Base-by-base conservation (phyloP, 345 rosid species). In the Rhodomyrtus tomentosa region DNA sequence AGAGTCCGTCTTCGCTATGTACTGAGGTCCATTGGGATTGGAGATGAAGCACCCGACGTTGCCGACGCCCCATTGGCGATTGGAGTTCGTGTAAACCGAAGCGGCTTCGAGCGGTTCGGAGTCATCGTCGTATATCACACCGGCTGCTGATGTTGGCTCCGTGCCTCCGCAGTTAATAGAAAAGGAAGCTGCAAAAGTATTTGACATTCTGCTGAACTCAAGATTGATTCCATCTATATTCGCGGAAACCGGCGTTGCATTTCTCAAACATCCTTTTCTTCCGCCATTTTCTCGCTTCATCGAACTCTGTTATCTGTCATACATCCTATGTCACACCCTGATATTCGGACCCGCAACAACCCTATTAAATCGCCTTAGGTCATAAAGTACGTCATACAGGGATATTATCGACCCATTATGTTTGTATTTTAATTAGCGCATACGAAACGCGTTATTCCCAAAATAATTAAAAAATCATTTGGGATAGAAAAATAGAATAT, bases 131-230 rank as follows among this genome's bases (percentile, higher is more conserved):
- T 86, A 91, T 82, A 84, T 83, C 32, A 88, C 80, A 16, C 91
- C 90, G 1, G 93, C 87, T 51, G 93, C 88, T 50, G 95, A 89
- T 48, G 83, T 85, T 84, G 86, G 88, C 42, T 85, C 83, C 25
- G 88, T 86, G 79, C 93, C 95, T 76, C 95, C 95, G 50, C 91
- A 90, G 59, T 91, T 90, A 89, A 93, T 81, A 27, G 93, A 85
- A 86, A 93, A 90, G 50, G 93, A 89, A 85, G 92, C 93, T 91
- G 91, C 87, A 85, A 48, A n/a, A 72, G 16, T 40, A 48, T 72
- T 13, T 68, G 7, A 2, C 3, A 7, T 68, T 68, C 76, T 18
- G 45, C 45, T 36, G 45, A 68, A 18, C 76, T 68, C 79, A 36
- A 45, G 79, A 68, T 68, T 36, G 3, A 36, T 68, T 68, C 18